These are phyloP conservation scores for Apiospora aurea DNA, from an alignment of 2,329 filamentous ascomycete species.

Conservation along the genomic window DNA sequence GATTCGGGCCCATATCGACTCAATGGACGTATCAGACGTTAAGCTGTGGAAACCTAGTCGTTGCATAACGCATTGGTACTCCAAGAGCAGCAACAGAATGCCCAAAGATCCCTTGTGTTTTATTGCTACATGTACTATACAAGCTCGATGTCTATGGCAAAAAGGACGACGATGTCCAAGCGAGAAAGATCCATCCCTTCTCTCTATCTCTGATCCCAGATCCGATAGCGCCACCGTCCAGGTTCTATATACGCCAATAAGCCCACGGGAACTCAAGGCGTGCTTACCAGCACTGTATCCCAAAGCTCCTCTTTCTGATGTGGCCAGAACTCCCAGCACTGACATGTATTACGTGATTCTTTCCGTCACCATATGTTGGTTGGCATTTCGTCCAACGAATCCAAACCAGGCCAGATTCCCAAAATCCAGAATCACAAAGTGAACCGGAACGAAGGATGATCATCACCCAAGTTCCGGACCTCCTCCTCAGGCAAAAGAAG, in stretches of 20 bases:
- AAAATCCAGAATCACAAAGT: constrained; percentile 34
- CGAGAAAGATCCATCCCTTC: neutral
- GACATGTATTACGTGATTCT: neutral
- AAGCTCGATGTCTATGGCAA: neutral
- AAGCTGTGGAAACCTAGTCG: too few species aligned
- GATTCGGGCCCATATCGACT: too few species aligned
- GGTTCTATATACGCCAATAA: neutral
- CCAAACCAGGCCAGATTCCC: neutral
- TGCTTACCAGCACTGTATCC: neutral
- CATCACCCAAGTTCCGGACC: constrained; percentile 57
- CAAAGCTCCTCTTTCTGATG: neutral
- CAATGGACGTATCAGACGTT: too few species aligned
- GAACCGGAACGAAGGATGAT: constrained; percentile 58
- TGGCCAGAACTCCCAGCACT: neutral
- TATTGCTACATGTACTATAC: neutral
- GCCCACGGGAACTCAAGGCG: neutral
- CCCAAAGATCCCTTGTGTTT: neutral
- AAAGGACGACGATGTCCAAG: neutral
- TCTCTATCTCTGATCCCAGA: neutral
- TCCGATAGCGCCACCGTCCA: neutral
- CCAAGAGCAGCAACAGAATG: neutral
- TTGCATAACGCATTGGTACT: too few species aligned
- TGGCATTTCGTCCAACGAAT: neutral
- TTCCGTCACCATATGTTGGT: too few species aligned
- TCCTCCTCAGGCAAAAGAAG: constrained; percentile 46